These are phyloP conservation scores for Magnolia sinica DNA, from an alignment of 164 flowering plant species.

Conservation along the genomic window DNA sequence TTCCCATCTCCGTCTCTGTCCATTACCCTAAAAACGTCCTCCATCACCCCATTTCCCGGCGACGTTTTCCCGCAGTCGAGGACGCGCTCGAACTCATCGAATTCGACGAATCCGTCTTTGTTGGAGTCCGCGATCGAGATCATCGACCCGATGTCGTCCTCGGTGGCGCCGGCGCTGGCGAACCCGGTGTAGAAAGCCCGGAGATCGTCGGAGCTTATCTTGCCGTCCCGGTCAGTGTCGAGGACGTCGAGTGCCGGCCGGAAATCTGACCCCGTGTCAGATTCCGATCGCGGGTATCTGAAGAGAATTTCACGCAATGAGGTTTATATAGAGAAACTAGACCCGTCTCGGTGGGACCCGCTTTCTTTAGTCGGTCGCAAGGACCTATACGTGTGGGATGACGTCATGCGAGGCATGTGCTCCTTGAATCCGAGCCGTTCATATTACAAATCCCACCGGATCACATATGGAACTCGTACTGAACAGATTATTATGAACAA, in stretches of 20 bases:
- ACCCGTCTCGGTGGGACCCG: neutral
- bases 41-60: conserved; percentile 32
- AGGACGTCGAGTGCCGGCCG: conserved; percentile 67
- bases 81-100: conserved; percentile 73
- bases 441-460: too few species aligned
- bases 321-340: neutral
- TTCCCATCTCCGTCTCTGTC: conserved; percentile 88
- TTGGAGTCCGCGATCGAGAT: conserved; percentile 68
- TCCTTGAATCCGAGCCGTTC: too few species aligned
- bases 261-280: conserved; percentile 24
- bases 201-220: conserved; percentile 78
- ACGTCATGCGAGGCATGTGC: neutral
- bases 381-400: conserved; percentile 10
- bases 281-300: conserved; percentile 10
- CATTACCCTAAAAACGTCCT: conserved; percentile 61
- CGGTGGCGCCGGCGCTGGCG: conserved; percentile 22
- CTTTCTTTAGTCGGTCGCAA: neutral
- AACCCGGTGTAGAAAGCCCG: conserved; percentile 42
- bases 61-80: conserved; percentile 16
- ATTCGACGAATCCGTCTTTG: conserved; percentile 70
- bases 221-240: conserved; percentile 85
- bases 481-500: too few species aligned
- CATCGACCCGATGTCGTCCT: conserved; percentile 68
- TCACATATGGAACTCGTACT: too few species aligned
- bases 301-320: neutral